These are phyloP conservation scores for Candida tetrigidarum DNA, from an alignment of 1,139 yeast species.

Conservation along the genomic window DNA sequence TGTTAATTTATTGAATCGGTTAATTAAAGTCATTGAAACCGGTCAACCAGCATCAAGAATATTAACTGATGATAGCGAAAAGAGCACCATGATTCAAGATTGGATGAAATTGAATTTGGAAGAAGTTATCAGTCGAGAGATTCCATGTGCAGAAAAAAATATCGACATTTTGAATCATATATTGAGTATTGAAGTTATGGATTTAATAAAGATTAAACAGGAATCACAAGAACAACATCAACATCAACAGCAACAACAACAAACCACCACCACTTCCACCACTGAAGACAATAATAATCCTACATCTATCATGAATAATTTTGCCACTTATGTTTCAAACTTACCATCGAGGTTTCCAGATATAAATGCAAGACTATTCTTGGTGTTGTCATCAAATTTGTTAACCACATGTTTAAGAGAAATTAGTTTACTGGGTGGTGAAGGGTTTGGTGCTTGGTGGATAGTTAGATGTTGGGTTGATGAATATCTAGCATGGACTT, in stretches of 20 bases:
- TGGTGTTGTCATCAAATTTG: slow-evolving; percentile 57
- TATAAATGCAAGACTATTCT: slow-evolving; percentile 59
- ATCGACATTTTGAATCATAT: slow-evolving; percentile 38
- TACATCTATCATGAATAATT: slow-evolving; percentile 15
- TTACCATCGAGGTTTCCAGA: slow-evolving; percentile 53
- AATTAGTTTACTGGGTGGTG: slow-evolving; percentile 61
- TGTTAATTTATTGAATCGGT: slow-evolving; percentile 56
- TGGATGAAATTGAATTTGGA: slow-evolving; percentile 61
- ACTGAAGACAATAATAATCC: slow-evolving; percentile 14
- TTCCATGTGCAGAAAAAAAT: slow-evolving; percentile 51
- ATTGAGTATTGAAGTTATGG: slow-evolving; percentile 38
- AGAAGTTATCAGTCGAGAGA: slow-evolving; percentile 55
- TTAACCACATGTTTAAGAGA: slow-evolving; percentile 70
- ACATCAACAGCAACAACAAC: slow-evolving; percentile 14
- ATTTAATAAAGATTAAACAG: slow-evolving; percentile 11
- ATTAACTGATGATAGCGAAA: slow-evolving; percentile 49
- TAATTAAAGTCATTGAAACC: slow-evolving; percentile 63
- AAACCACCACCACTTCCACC: slow-evolving; percentile 3
- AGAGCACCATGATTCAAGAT: slow-evolving; percentile 58
- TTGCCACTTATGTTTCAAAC: slow-evolving; percentile 32
- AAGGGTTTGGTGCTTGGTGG: slow-evolving; percentile 81
- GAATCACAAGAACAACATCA: not conserved
- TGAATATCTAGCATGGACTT: slow-evolving; percentile 71
- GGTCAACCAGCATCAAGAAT: slow-evolving; percentile 59
- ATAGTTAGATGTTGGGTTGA: slow-evolving; percentile 76